These are phyloP conservation scores for Globisporangium nunn DNA, from an alignment of 352 stramenopile genomes.

Conservation along the genomic window DNA sequence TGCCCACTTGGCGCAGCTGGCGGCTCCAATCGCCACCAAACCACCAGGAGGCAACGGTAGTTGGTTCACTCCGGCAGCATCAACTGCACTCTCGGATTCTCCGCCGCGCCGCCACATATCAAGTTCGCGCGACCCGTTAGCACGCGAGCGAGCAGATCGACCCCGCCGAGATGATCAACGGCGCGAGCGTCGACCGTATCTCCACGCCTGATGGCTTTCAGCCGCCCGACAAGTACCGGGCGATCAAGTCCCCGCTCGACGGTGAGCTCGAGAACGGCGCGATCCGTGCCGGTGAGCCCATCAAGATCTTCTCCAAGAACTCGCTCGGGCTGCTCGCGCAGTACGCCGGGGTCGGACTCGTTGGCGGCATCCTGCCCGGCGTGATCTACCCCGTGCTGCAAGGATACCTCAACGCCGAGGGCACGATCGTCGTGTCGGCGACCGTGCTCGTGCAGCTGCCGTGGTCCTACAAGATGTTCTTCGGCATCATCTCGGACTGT, in stretches of 20 bases:
- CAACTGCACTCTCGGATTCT: background rate
- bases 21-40: background rate
- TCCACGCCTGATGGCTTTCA: conserved; percentile 1
- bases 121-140: too few species aligned
- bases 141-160: too few species aligned
- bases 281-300: conserved; percentile 21
- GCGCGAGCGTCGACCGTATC: background rate
- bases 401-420: conserved; percentile 47
- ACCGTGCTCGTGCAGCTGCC: conserved; percentile 39
- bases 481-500: conserved; percentile 53
- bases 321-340: conserved; percentile 35
- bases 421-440: conserved; percentile 43
- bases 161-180: background rate
- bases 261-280: conserved; percentile 23
- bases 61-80: background rate
- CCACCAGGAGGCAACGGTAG: background rate
- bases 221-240: conserved; percentile 6
- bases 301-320: conserved; percentile 22
- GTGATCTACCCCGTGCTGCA: conserved; percentile 56
- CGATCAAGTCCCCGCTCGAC: conserved; percentile 9
- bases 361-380: conserved; percentile 33
- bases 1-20: background rate
- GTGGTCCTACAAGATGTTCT: conserved; percentile 57
- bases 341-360: conserved; percentile 48
- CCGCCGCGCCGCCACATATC: background rate